Evolutionary conservation across 805 yeast genomes (phyloP), one percentile per base, ranked within the genome.

Genomic region (Kazachstania psychrophila): DNA sequence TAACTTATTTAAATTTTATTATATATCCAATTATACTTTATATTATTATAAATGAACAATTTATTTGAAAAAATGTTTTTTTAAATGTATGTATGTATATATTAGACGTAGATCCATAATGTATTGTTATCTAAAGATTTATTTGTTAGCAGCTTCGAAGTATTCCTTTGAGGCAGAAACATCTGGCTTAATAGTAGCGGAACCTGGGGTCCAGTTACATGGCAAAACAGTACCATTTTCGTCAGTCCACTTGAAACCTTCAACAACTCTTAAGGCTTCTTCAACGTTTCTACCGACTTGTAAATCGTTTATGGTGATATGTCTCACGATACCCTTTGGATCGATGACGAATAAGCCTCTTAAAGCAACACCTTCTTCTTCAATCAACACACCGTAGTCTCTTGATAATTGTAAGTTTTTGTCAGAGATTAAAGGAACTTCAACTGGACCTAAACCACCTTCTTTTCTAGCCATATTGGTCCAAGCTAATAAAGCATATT

Each of bases 141-240:
- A 11, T 13, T 73, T 60, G 68, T 75, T 70, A 49, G 70, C 78
- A 61, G 74, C 70, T 51, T 65, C 60, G 66, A 85, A 84, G 79
- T 80, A 84, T 61, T 75, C 79, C 75, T 79, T 79, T 57, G 92
- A 79, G 52, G 72, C 78, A 33, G 66, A 72, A 51, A 82, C 85
- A 54, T 74, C 80, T 61, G 88, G 86, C 65, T 79, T 79, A 70
- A 87, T 85, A 66, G 94, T 82, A 61, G 84, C 95, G 44, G 84
- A 65, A 70, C 97, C 98, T 66, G 83, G 79, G 39, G 79, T 76
- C 98, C 98, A 89, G 92, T 89, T 89, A 64, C 97, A 96, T 58
- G 98, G 98, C 74, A 96, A 88, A 51, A 92, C 98, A 73, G 94
- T 96, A 71, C 98, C 98, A 78, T 92, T 73, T 73, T 85, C 83